A percentile compares a stretch with the other conserved stretches of the same genome.
phyloP scores from a whole-genome alignment of 192 early-diverging fungal genomes.

The Entrophospora sp. region DNA sequence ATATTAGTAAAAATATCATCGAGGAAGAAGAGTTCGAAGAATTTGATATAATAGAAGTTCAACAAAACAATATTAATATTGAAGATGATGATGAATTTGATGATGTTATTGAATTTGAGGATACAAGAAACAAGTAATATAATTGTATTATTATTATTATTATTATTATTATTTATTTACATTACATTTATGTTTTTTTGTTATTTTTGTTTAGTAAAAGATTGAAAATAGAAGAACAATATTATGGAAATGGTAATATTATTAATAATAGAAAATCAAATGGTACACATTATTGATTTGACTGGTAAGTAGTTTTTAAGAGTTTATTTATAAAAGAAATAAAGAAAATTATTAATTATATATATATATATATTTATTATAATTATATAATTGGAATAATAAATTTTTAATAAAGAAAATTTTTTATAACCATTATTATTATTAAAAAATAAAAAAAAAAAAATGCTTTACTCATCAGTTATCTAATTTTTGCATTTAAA shows the following conservation, averaged over 20 bases:
- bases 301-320: too few species aligned
- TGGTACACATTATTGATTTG: neutral
- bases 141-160: too few species aligned
- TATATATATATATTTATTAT: neutral
- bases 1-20: neutral
- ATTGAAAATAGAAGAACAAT: neutral
- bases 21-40: constrained; percentile 12
- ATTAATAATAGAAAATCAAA: neutral
- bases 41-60: neutral
- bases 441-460: too few species aligned
- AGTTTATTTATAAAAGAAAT: too few species aligned
- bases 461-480: too few species aligned
- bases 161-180: neutral
- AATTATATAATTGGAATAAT: too few species aligned
- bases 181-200: neutral
- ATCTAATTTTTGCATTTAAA: too few species aligned
- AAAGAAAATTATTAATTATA: too few species aligned
- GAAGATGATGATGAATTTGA: constrained; percentile 18
- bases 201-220: neutral
- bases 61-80: neutral
- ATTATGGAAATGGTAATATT: neutral
- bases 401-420: too few species aligned
- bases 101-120: neutral
- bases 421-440: too few species aligned
- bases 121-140: neutral